Evolutionary conservation across 305 asterid species (phyloP).

Genomic region (Fraxinus paxiana): DNA sequence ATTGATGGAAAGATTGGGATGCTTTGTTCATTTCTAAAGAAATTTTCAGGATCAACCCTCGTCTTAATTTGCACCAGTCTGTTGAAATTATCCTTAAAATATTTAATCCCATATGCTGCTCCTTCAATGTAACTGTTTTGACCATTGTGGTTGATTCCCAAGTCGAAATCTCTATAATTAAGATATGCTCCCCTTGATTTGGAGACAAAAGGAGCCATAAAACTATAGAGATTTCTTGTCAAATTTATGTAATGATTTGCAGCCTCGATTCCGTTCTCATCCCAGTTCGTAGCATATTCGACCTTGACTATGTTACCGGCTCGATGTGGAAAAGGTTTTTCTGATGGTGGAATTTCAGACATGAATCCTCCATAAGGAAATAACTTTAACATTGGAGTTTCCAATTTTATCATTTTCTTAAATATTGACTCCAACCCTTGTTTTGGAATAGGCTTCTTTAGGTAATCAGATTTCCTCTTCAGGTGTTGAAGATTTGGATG

Average conservation of each 20-base stretch:
- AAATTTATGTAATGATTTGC: conserved; percentile 15
- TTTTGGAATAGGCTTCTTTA: conserved; percentile 19
- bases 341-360: conserved; percentile 20
- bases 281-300: conserved; percentile 31
- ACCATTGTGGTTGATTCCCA: conserved; percentile 26
- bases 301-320: conserved; percentile 31
- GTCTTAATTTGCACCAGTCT: conserved; percentile 37
- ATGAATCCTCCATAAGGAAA: conserved; percentile 36
- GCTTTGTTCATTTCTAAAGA: conserved; percentile 41
- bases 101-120: conserved; percentile 27
- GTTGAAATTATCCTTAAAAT: conserved; percentile 32
- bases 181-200: conserved; percentile 34
- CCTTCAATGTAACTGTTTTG: conserved; percentile 28
- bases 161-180: conserved; percentile 38
- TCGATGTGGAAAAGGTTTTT: conserved; percentile 39
- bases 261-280: conserved; percentile 18
- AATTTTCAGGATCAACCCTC: conserved; percentile 34
- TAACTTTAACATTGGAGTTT: conserved; percentile 17
- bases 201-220: conserved; percentile 29
- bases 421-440: conserved; percentile 22
- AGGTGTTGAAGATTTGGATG: background rate
- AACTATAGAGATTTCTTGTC: conserved; percentile 12
- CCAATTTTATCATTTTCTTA: conserved; percentile 28
- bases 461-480: conserved; percentile 29
- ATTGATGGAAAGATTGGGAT: conserved; percentile 25